These are phyloP conservation scores for Phaeolepiota aurea DNA, from an alignment of 768 basidiomycete genomes.

Conservation along the genomic window DNA sequence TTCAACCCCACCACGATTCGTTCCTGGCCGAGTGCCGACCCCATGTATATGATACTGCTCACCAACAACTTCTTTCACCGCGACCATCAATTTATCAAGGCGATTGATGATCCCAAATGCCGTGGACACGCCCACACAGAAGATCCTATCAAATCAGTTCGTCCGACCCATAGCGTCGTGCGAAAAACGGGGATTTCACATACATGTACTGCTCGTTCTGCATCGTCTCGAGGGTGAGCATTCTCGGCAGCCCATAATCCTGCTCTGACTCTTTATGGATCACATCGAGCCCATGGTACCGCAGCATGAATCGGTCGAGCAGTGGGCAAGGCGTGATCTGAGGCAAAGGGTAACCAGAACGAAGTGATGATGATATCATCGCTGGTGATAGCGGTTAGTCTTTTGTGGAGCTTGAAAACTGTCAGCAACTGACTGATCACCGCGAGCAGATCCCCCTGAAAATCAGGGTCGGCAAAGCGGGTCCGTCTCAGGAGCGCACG, in stretches of 20 bases:
- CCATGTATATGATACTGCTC: conserved; percentile 85
- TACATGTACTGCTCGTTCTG: conserved; percentile 75
- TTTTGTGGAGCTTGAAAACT: no score
- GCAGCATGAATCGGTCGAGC: conserved; percentile 36
- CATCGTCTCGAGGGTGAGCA: conserved; percentile 64
- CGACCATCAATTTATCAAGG: conserved; percentile 71
- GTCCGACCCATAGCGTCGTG: neutral
- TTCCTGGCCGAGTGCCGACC: conserved; percentile 24
- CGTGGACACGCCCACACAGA: conserved; percentile 68
- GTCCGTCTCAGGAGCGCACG: conserved; percentile 69
- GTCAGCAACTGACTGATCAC: conserved; percentile 54
- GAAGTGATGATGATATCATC: conserved; percentile 69
- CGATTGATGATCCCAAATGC: conserved; percentile 62
- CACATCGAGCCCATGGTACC: conserved; percentile 54
- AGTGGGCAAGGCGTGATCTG: conserved; percentile 81
- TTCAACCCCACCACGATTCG: neutral
- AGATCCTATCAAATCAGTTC: conserved; percentile 33
- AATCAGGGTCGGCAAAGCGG: conserved; percentile 67
- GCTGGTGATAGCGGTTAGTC: no score
- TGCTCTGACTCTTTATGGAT: conserved; percentile 66
- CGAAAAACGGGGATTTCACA: conserved; percentile 15
- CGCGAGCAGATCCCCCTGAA: conserved; percentile 79
- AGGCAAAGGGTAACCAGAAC: conserved; percentile 68
- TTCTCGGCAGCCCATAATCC: conserved; percentile 64
- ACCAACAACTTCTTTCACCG: conserved; percentile 79